Percentiles rank a stretch among this genome's conserved stretches.
These are phyloP conservation scores for Penicillium crustosum DNA, from an alignment of 2,329 filamentous ascomycete genomes.

Conservation along the genomic window DNA sequence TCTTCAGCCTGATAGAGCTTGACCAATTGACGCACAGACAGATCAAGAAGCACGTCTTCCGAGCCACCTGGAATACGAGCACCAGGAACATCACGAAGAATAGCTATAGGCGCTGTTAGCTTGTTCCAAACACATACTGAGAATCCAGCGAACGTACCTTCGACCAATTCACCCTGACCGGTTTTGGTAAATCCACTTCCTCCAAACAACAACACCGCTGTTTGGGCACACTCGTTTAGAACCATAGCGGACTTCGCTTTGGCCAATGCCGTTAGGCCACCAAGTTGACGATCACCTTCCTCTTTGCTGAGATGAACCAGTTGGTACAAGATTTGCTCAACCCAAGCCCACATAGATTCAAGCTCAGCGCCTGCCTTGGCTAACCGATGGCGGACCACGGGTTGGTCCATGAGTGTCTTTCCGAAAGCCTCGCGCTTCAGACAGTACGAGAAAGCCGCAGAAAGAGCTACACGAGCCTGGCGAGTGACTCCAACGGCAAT, in stretches of 20 bases:
- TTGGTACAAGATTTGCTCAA: conserved; percentile 69
- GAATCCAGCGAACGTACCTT: conserved; percentile 53
- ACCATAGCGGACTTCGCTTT: conserved; percentile 74
- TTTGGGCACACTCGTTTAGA: conserved; percentile 68
- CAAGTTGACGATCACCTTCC: conserved; percentile 55
- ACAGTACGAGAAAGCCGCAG: conserved; percentile 61
- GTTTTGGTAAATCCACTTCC: conserved; percentile 70
- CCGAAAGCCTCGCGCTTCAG: conserved; percentile 67
- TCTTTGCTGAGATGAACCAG: conserved; percentile 59
- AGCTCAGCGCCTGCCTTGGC: conserved; percentile 68
- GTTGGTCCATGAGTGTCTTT: conserved; percentile 69
- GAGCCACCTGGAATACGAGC: conserved; percentile 65
- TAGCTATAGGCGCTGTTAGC: conserved; percentile 47
- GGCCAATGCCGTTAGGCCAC: conserved; percentile 68
- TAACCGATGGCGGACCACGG: conserved; percentile 70
- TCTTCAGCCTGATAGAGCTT: conserved; percentile 58
- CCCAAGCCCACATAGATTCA: conserved; percentile 70
- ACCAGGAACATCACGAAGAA: conserved; percentile 64
- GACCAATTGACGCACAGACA: conserved; percentile 67
- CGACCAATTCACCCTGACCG: conserved; percentile 69
- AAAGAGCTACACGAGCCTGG: conserved; percentile 60
- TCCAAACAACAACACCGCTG: conserved; percentile 69
- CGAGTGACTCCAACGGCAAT: conserved; percentile 66
- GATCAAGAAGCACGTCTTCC: conserved; percentile 71
- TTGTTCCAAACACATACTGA: conserved; percentile 1